phyloP scores from a whole-genome alignment of 108 stramenopile species.

The Cyclotella choctawhatcheeana region DNA sequence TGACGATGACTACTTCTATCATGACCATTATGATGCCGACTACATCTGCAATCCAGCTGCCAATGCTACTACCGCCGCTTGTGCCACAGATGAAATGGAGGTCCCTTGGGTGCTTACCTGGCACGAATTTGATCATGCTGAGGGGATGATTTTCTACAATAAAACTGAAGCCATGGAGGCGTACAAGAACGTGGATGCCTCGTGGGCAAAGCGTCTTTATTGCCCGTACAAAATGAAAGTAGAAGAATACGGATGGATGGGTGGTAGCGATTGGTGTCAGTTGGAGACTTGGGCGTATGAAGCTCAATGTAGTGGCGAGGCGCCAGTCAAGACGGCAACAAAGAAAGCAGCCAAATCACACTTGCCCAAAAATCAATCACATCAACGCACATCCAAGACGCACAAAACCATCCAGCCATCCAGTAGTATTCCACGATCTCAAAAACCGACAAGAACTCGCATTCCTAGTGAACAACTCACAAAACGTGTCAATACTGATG shows the following conservation, averaged over 20 bases:
- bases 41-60: neutral
- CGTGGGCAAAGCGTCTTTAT: constrained; percentile 6
- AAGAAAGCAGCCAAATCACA: neutral
- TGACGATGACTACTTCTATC: constrained; percentile 8
- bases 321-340: neutral
- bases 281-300: constrained; percentile 8
- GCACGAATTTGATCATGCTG: neutral
- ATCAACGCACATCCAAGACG: neutral
- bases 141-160: neutral
- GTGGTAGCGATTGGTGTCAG: neutral
- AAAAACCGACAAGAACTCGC: neutral
- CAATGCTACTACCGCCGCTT: neutral
- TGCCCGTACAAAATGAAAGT: neutral
- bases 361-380: neutral
- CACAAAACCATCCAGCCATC: neutral
- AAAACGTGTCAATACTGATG: neutral
- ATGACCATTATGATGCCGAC: neutral
- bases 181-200: neutral
- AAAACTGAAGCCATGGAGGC: neutral
- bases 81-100: neutral
- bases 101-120: constrained; percentile 12
- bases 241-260: neutral
- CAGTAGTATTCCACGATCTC: neutral
- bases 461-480: neutral
- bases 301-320: neutral